Conservation (phyloP, 2,329 filamentous ascomycete species). For the Pseudogymnoascus sp. region DNA sequence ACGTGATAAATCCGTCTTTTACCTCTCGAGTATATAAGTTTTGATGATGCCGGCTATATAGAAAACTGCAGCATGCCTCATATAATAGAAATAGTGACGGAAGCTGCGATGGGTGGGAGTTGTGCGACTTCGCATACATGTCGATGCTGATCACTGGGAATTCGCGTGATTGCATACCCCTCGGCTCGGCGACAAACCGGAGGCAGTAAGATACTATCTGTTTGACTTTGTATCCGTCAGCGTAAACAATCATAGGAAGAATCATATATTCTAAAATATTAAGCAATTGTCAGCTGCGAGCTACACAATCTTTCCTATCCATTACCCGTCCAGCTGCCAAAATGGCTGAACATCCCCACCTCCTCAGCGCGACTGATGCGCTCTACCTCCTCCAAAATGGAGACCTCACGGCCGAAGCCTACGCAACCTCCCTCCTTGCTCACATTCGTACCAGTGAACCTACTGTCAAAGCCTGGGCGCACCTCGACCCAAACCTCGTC, state of each 20-base stretch:
- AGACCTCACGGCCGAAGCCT: slow-evolving; percentile 41
- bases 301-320: neutral
- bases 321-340: neutral
- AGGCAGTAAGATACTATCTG: neutral
- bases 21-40: neutral
- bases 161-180: neutral
- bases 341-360: neutral
- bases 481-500: slow-evolving; percentile 39
- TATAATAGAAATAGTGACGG: neutral
- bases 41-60: neutral
- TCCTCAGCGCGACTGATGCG: slow-evolving; percentile 38
- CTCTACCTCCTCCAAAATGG: slow-evolving; percentile 33
- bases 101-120: neutral
- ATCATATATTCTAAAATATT: neutral
- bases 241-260: neutral
- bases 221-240: neutral
- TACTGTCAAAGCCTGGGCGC: slow-evolving; percentile 44
- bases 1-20: neutral
- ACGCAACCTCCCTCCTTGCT: slow-evolving; percentile 40
- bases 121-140: neutral
- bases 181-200: neutral
- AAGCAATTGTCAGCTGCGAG: neutral
- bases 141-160: neutral
- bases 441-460: slow-evolving; percentile 39
- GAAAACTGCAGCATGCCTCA: neutral